Evolutionary conservation across 2,329 filamentous ascomycete genomes (phyloP).

Genomic region (Colletotrichum agaves): DNA sequence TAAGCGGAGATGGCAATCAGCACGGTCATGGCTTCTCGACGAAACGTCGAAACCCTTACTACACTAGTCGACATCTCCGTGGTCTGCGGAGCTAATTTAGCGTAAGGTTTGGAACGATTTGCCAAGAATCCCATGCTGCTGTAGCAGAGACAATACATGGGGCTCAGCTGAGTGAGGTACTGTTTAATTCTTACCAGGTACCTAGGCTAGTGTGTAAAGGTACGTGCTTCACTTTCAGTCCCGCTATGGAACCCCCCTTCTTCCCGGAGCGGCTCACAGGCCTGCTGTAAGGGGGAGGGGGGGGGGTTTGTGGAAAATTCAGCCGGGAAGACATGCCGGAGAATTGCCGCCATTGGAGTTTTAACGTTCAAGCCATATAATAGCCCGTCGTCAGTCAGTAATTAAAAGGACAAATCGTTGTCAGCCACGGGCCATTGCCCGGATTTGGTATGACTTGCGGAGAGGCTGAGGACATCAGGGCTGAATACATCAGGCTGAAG

Average conservation of each 20-base stretch:
- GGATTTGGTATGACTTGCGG: not conserved
- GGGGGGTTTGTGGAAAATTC: not conserved
- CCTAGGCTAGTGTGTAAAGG: not conserved
- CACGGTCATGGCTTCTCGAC: conserved; percentile 17
- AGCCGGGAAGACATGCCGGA: not conserved
- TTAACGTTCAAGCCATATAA: conserved; percentile 13
- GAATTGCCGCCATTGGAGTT: not conserved
- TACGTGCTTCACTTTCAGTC: not conserved
- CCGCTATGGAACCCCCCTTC: not conserved
- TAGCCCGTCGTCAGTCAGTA: not conserved
- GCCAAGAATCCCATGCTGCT: conserved; percentile 11
- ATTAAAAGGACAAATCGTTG: not conserved
- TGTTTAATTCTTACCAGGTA: too few species aligned
- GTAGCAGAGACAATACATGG: not conserved
- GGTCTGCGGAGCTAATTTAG: not conserved
- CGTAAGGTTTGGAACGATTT: conserved; percentile 14
- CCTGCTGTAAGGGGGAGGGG: too few species aligned
- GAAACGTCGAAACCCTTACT: conserved; percentile 36
- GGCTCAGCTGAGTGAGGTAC: not conserved
- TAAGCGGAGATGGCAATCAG: conserved; percentile 27
- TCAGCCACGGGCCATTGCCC: not conserved
- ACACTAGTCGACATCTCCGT: conserved; percentile 34
- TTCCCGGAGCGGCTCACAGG: conserved; percentile 30
- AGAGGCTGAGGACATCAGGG: conserved; percentile 7
- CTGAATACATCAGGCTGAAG: too few species aligned